Percentiles rank a stretch among this genome's conserved stretches.
Conservation (phyloP, 1,284 basidiomycete genomes). For the Tetrapyrgos nigripes region DNA sequence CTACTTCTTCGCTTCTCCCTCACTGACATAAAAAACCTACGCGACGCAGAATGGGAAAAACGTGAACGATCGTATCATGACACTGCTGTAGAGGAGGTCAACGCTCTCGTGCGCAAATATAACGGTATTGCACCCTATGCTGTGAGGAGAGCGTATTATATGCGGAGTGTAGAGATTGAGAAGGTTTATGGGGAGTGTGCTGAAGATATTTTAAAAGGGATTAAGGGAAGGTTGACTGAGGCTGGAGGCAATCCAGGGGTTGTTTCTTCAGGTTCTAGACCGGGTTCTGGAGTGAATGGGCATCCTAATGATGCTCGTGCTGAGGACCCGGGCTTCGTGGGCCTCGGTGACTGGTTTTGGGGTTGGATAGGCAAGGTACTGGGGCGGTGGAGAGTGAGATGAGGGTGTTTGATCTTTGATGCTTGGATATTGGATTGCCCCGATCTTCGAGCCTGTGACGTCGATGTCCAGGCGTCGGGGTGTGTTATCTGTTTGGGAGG, state of each 20-base stretch:
- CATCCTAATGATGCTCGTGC: background rate
- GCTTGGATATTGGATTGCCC: background rate
- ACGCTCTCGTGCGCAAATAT: constrained; percentile 78
- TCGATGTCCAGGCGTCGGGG: too few species aligned
- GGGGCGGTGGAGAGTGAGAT: constrained; percentile 10
- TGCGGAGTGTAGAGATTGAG: constrained; percentile 63
- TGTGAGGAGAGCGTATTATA: constrained; percentile 68
- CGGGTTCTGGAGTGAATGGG: background rate
- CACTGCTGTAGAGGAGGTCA: constrained; percentile 72
- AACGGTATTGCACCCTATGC: constrained; percentile 82
- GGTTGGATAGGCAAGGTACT: constrained; percentile 8
- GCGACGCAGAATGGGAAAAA: constrained; percentile 78
- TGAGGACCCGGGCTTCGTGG: constrained; percentile 11
- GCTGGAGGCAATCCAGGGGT: background rate
- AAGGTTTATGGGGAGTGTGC: constrained; percentile 58
- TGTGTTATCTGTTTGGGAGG: background rate
- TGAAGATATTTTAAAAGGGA: constrained; percentile 56
- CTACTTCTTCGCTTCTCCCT: constrained; percentile 51
- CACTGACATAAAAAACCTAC: constrained; percentile 50
- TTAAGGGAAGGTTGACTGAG: constrained; percentile 34
- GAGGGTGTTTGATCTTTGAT: background rate
- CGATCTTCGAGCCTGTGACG: too few species aligned
- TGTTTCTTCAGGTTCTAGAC: background rate
- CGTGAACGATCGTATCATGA: constrained; percentile 78
- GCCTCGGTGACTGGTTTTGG: constrained; percentile 12